Conservation (phyloP, 805 yeast genomes). For the Teunomyces lycoperdinae region DNA sequence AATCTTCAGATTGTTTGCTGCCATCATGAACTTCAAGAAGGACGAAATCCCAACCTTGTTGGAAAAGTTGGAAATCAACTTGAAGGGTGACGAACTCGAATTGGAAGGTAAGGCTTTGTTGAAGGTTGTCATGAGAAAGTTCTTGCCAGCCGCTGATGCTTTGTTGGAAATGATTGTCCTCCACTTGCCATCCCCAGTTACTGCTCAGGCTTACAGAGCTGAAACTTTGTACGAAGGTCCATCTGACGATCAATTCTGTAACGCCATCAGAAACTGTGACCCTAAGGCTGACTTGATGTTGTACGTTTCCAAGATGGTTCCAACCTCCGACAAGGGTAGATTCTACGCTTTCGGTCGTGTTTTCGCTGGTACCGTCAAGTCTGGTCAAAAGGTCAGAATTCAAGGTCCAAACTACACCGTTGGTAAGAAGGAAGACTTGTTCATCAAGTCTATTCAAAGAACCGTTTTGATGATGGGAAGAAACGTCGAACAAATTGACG, state of each 20-base stretch:
- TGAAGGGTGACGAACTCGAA: conserved; percentile 96
- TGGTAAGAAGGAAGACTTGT: conserved; percentile 97
- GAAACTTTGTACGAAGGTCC: conserved; percentile 99
- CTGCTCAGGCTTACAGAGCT: conserved; percentile 99
- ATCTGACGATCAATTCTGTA: conserved; percentile 82
- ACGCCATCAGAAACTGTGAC: conserved; percentile 97
- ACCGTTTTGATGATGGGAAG: conserved; percentile 99
- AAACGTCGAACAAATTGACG: conserved; percentile 95
- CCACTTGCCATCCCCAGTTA: conserved; percentile 99
- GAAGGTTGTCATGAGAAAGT: conserved; percentile 98
- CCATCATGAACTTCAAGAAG: conserved; percentile 99
- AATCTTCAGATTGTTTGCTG: conserved; percentile 93
- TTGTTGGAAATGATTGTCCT: conserved; percentile 97
- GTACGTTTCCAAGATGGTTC: conserved; percentile 99
- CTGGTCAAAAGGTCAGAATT: conserved; percentile 99
- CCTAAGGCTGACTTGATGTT: conserved; percentile 97
- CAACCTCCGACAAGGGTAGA: conserved; percentile 99
- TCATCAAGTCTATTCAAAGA: conserved; percentile 97
- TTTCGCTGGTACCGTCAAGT: conserved; percentile 98
- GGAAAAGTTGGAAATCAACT: conserved; percentile 88
- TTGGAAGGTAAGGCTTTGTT: conserved; percentile 98
- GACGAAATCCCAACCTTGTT: conserved; percentile 90
- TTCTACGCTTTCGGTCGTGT: conserved; percentile 99
- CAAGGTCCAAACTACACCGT: conserved; percentile 99
- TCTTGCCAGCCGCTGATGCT: conserved; percentile 99